Evolutionary conservation across 371 early-diverging fungal genomes (phyloP).

Genomic region (Batkoa obscura): DNA sequence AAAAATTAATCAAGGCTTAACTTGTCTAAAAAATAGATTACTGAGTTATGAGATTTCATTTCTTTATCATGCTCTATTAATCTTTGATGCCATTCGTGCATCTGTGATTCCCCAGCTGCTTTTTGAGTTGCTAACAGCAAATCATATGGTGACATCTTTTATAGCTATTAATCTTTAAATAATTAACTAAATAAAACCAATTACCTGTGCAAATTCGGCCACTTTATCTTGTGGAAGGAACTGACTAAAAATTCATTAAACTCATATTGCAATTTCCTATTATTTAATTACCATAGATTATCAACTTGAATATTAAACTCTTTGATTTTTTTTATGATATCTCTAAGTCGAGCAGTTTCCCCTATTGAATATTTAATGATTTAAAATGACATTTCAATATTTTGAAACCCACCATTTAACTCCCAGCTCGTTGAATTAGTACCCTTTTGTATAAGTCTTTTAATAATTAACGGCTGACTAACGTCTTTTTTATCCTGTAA

Average conservation of each 20-base stretch:
- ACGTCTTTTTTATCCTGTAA: constrained; percentile 31
- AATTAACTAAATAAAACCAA: background rate
- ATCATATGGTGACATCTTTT: constrained; percentile 46
- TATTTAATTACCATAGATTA: constrained; percentile 67
- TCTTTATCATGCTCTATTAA: constrained; percentile 39
- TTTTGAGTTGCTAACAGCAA: constrained; percentile 65
- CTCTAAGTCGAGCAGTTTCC: constrained; percentile 27
- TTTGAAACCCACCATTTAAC: constrained; percentile 40
- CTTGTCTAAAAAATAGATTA: too few relatives aligned
- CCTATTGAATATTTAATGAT: constrained; percentile 25
- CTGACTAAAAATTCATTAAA: constrained; percentile 30
- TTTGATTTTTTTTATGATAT: constrained; percentile 33
- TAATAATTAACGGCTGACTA: constrained; percentile 43
- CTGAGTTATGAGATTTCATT: too few relatives aligned
- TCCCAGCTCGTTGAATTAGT: constrained; percentile 55
- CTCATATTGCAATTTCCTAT: background rate
- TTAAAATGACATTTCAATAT: background rate
- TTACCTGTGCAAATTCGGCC: constrained; percentile 70
- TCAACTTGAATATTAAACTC: constrained; percentile 79
- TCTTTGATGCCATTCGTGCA: constrained; percentile 40
- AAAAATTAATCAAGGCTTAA: too few relatives aligned
- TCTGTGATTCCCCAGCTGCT: constrained; percentile 52
- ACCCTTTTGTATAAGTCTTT: constrained; percentile 40
- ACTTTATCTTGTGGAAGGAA: constrained; percentile 93
- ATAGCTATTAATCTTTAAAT: background rate